Base-by-base conservation (phyloP, 805 yeast species). In the Dipodascopsis tothii region DNA sequence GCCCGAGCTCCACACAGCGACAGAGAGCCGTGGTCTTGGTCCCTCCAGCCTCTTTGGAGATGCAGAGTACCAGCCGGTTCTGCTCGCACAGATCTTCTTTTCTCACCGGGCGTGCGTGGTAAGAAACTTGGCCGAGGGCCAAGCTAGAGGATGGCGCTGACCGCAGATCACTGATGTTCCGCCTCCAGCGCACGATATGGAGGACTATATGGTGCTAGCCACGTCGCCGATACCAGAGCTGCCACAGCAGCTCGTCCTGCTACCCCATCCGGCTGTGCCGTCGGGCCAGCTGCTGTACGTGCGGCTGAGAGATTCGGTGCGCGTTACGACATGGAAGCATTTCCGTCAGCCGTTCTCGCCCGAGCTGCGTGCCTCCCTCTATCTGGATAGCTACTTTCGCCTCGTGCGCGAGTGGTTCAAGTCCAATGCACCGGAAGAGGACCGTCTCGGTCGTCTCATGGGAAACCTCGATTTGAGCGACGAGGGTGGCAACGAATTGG, bases 381-480 rank as follows among this genome's bases (percentile, higher is more conserved):
- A 27, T 30, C 25, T 38, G 11, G 17, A 38, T 32, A 38, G 41
- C 16, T 38, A 38, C 23, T 38, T 23, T 20, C n/a, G 23, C 14
- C 17, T 38, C 16, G 28, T 38, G 9, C 20, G 20, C 5, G 41
- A 38, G 23, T 38, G 41, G 36, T 38, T 38, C 16, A 25, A 17
- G 7, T 18, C 19, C 16, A 17, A 28, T 18, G 21, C 16, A 14
- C 25, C 20, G 3, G 37, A 23, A 3, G 41, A 38, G n/a, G 37
- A 25, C 4, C 22, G 28, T 21, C n/a, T 38, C 16, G 37, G 21
- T 17, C n/a, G 17, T 11, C 36, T 38, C 14, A 16, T 38, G 37
- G n/a, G 25, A 14, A 21, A 22, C 20, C 18, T 35, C 19, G 25
- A 35, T 35, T 16, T 35, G n/a, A 19, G 16, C 16, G n/a, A 25